Conservation (phyloP, 108 stramenopile genomes). For the Nitzschia palea region DNA sequence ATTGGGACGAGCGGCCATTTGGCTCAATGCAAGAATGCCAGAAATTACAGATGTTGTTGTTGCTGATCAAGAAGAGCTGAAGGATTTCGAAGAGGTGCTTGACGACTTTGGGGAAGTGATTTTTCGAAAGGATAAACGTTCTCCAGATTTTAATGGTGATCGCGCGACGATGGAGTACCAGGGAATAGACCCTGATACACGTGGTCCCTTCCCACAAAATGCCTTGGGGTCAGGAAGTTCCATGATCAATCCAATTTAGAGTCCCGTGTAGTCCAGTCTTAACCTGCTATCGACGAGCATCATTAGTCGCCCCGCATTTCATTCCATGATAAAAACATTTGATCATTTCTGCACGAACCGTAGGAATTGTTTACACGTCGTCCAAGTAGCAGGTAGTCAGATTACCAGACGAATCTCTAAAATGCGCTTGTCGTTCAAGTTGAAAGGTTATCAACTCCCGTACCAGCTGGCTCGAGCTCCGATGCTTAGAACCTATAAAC, state of each 20-base stretch:
- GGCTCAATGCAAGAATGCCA: conserved; percentile 75
- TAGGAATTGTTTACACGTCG: neutral
- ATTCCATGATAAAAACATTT: too few relatives aligned
- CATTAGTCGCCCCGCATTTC: too few relatives aligned
- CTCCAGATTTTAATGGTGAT: conserved; percentile 76
- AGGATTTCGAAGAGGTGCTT: conserved; percentile 67
- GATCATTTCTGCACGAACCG: too few relatives aligned
- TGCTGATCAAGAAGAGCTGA: conserved; percentile 47
- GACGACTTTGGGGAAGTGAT: conserved; percentile 75
- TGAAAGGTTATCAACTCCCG: conserved; percentile 6
- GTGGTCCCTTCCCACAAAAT: conserved; percentile 64
- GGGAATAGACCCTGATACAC: conserved; percentile 72
- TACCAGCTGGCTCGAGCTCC: conserved; percentile 14
- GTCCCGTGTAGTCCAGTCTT: too few relatives aligned
- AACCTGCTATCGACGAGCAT: too few relatives aligned
- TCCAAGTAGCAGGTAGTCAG: conserved; percentile 9
- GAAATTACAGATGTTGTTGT: conserved; percentile 65
- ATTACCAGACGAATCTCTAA: neutral
- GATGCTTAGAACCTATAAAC: conserved; percentile 8
- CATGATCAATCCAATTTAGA: conserved; percentile 55
- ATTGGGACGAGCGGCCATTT: conserved; percentile 79
- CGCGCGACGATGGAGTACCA: conserved; percentile 82
- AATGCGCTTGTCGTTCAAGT: neutral
- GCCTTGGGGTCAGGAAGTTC: conserved; percentile 31
- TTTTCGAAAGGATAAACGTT: conserved; percentile 49